Percentiles rank a stretch among this genome's conserved stretches.
Conservation (phyloP, 1,284 basidiomycete genomes). For the Ganoderma multipileum region DNA sequence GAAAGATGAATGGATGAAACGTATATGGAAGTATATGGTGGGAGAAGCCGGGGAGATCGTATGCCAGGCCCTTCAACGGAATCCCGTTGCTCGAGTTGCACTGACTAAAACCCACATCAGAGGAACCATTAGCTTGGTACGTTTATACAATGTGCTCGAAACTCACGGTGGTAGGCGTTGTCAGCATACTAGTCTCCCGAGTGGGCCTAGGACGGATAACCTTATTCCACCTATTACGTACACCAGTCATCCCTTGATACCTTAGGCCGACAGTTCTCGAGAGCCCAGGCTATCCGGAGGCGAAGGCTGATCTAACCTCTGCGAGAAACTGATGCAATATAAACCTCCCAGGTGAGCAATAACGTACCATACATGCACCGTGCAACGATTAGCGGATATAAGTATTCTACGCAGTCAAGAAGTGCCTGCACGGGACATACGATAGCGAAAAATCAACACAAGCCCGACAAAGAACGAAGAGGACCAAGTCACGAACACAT, state of each 20-base stretch:
- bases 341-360: background rate
- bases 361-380: background rate
- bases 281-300: background rate
- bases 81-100: background rate
- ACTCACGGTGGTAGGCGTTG: background rate
- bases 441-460: background rate
- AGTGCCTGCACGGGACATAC: too few relatives aligned
- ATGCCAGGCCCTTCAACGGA: constrained; percentile 37
- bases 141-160: background rate
- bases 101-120: background rate
- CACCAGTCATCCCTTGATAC: too few relatives aligned
- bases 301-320: background rate
- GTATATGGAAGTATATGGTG: background rate
- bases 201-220: background rate
- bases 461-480: background rate
- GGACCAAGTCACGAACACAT: background rate
- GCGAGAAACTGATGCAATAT: background rate
- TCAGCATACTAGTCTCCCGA: background rate
- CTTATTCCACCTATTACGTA: too few relatives aligned
- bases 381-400: background rate
- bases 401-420: background rate
- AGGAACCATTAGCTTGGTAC: background rate
- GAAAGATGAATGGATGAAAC: background rate
- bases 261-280: too few relatives aligned
- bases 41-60: constrained; percentile 16